Conservation (phyloP, 2,329 filamentous ascomycete genomes). For the Niveomyces coronatus region DNA sequence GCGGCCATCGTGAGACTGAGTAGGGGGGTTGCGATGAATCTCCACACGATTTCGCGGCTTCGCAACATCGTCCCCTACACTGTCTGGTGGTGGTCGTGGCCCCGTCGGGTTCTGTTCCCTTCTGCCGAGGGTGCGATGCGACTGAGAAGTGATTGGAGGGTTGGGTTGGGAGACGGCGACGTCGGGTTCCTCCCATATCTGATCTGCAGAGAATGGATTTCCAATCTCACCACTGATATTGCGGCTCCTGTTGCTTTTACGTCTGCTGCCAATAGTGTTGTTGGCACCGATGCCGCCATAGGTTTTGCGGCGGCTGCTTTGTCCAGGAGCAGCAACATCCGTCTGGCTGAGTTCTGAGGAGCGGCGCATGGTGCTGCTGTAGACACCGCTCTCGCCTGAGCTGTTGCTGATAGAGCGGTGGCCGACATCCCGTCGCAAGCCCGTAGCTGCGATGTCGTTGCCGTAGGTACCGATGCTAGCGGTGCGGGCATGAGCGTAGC, state of each 20-base stretch:
- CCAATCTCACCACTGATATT: constrained; percentile 60
- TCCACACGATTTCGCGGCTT: constrained; percentile 48
- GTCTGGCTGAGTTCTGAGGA: constrained; percentile 6
- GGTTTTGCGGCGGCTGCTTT: constrained; percentile 23
- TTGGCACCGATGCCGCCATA: constrained; percentile 30
- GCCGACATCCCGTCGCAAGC: constrained; percentile 31
- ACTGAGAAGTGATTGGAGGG: constrained; percentile 22
- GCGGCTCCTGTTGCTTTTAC: constrained; percentile 56
- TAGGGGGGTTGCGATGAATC: constrained; percentile 75
- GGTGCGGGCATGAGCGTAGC: constrained; percentile 57
- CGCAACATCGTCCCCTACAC: constrained; percentile 22
- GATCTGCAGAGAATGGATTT: constrained; percentile 61
- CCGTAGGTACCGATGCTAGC: constrained; percentile 45
- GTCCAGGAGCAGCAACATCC: constrained; percentile 9
- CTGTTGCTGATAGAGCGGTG: constrained; percentile 41
- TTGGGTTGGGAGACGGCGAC: constrained; percentile 15
- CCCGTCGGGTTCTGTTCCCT: constrained; percentile 22
- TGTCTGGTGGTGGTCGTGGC: neutral
- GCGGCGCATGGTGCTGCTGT: constrained; percentile 19
- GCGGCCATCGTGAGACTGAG: constrained; percentile 68
- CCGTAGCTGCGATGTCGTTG: constrained; percentile 34
- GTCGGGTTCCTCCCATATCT: constrained; percentile 84
- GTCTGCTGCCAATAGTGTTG: constrained; percentile 32
- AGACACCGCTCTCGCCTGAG: constrained; percentile 38
- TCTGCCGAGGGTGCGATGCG: constrained; percentile 22